Evolutionary conservation across 495 filamentous ascomycete genomes (phyloP).

Genomic region (Amphirosellinia nigrospora): DNA sequence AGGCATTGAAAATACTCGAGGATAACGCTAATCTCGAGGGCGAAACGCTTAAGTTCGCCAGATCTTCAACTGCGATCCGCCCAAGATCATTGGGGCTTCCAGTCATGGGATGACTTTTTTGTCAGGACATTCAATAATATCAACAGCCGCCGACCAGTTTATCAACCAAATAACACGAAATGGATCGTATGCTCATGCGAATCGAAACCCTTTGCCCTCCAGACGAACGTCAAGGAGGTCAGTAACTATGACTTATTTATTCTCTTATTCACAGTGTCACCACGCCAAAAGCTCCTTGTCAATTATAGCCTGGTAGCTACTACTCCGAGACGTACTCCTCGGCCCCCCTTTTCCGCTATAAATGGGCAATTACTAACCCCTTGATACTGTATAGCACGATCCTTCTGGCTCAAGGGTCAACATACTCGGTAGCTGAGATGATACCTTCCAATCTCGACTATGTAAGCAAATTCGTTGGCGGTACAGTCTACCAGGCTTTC

Average conservation of each 20-base stretch:
- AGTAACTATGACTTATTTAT: slow-evolving; percentile 10
- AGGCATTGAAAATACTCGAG: slow-evolving; percentile 35
- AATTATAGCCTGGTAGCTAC: slow-evolving; percentile 12
- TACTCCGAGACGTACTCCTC: slow-evolving; percentile 10
- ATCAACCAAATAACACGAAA: slow-evolving; percentile 38
- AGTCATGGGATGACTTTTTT: slow-evolving; percentile 70
- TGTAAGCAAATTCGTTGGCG: slow-evolving; percentile 49
- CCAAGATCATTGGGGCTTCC: slow-evolving; percentile 55
- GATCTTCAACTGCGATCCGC: slow-evolving; percentile 47
- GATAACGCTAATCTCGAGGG: slow-evolving; percentile 27
- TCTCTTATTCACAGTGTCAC: slow-evolving; percentile 11
- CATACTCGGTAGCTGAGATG: slow-evolving; percentile 60
- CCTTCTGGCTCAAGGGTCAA: slow-evolving; percentile 66
- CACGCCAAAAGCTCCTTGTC: slow-evolving; percentile 4
- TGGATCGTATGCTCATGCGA: slow-evolving; percentile 66
- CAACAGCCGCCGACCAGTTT: slow-evolving; percentile 55
- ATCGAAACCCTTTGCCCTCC: slow-evolving; percentile 51
- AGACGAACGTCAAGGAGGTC: slow-evolving; percentile 37
- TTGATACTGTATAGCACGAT: slow-evolving; percentile 10
- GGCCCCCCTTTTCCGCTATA: slow-evolving; percentile 12
- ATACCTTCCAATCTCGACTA: slow-evolving; percentile 32
- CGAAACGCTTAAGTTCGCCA: slow-evolving; percentile 41
- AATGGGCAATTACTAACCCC: slow-evolving; percentile 15
- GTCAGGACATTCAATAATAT: slow-evolving; percentile 53
- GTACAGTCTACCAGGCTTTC: slow-evolving; percentile 64